Percentiles rank a stretch among this genome's conserved stretches.
phyloP scores from a whole-genome alignment of 192 early-diverging fungal genomes.

The Neocallimastix lanati region DNA sequence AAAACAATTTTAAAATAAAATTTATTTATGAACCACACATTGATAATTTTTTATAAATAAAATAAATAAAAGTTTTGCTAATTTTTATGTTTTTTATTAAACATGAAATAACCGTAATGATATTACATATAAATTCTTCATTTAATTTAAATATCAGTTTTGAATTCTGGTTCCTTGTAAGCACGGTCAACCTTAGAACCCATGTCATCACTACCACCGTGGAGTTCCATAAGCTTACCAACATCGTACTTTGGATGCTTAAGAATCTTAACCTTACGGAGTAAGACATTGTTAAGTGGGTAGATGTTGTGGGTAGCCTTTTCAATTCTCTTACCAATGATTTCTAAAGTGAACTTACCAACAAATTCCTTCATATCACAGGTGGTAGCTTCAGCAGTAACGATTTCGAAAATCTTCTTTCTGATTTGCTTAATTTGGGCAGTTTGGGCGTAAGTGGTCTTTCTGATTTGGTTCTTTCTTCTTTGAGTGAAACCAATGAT shows the following conservation, averaged over 20 bases:
- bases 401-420: slow-evolving; percentile 99
- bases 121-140: not conserved
- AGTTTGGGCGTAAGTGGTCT: slow-evolving; percentile 94
- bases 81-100: not conserved
- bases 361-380: slow-evolving; percentile 93
- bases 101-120: not conserved
- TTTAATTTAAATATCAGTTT: not conserved
- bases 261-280: slow-evolving; percentile 98
- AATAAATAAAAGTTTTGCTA: not conserved
- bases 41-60: not conserved
- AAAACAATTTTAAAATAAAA: no score
- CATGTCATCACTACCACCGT: slow-evolving; percentile 57
- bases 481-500: slow-evolving; percentile 92
- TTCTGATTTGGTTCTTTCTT: slow-evolving; percentile 82
- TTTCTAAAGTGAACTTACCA: slow-evolving; percentile 88
- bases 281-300: slow-evolving; percentile 89
- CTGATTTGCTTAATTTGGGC: slow-evolving; percentile 95
- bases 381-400: slow-evolving; percentile 59
- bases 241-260: slow-evolving; percentile 62
- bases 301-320: slow-evolving; percentile 95
- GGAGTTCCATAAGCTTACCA: slow-evolving; percentile 82
- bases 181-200: not conserved
- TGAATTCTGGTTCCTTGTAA: not conserved
- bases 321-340: slow-evolving; percentile 93
- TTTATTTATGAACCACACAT: no score